Evolutionary conservation across 805 yeast species (phyloP), one percentile per base, ranked within the genome.

Genomic region (Dipodascopsis tothii): DNA sequence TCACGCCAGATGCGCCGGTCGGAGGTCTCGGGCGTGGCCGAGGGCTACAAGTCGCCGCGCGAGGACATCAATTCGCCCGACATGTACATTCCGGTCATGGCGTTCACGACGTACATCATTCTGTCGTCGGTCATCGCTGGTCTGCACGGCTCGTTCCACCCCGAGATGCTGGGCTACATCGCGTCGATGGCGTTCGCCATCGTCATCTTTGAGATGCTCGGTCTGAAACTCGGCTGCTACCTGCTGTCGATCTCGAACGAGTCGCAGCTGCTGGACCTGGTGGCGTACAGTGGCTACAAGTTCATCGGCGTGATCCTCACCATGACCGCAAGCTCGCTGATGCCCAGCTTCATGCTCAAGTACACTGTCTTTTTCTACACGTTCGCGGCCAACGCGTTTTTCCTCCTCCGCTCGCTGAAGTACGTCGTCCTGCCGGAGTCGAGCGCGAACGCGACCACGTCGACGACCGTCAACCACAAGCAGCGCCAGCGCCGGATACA

Each of bases 11-110:
- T 61, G 21, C 58, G 52, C 40, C 58, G 71, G 18, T 52, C 66
- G 3, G 68, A 68, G 16, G 65, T 65, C 34, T 64, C 60, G 19
- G 64, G 66, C 5, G 60, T 59, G 18, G 56, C 65, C 18, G 66
- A 64, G 27, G 73, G 68, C 18, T 85, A 72, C 62, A 80, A 85
- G 2, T 78, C 84, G 7, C 96, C 99, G 14, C 65, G 74, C 37
- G 84, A 83, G 49, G 98, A 92, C 61, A 72, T 81, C 45, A 92
- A 94, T 59, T 94, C 97, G 0, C 98, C 98, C 2, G 99, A 92
- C 62, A 73, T 92, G 69, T 92, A 92, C 64, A 84, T 92, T 43
- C 99, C 99, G 9, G 41, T 51, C 46, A 92, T 94, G 96, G 84
- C 96, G 1, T 75, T 83, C 56, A 76, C 86, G 39, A 86, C 97